Conservation (phyloP, 1,139 yeast species). For the Kurtzmaniella quercitrusa region DNA sequence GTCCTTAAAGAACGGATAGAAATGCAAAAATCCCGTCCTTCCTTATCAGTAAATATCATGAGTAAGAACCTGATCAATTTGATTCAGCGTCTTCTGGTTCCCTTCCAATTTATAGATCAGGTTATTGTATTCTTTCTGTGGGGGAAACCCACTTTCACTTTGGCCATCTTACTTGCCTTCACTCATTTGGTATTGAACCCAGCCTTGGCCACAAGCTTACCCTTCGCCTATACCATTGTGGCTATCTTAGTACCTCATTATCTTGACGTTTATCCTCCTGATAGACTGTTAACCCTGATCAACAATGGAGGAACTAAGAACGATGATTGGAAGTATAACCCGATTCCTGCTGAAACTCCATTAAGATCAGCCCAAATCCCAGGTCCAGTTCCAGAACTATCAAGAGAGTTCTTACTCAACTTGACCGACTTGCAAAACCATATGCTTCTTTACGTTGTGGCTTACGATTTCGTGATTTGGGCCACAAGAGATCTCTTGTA, state of each 20-base stretch:
- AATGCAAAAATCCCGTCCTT: slow-evolving; percentile 63
- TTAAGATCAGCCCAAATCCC: slow-evolving; percentile 49
- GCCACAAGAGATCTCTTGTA: slow-evolving; percentile 56
- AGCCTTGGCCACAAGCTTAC: slow-evolving; percentile 46
- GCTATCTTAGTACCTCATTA: slow-evolving; percentile 71
- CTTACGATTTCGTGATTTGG: slow-evolving; percentile 54
- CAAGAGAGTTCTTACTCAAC: slow-evolving; percentile 74
- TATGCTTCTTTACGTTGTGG: slow-evolving; percentile 63
- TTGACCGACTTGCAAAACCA: slow-evolving; percentile 82
- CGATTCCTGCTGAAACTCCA: slow-evolving; percentile 54
- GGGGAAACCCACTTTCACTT: slow-evolving; percentile 59
- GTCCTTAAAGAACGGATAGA: slow-evolving; percentile 46
- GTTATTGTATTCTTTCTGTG: slow-evolving; percentile 54
- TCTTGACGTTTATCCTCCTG: slow-evolving; percentile 39
- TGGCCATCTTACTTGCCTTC: slow-evolving; percentile 51
- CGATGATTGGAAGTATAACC: slow-evolving; percentile 34
- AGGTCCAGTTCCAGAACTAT: slow-evolving; percentile 73
- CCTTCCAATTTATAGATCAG: slow-evolving; percentile 59
- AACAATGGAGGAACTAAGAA: slow-evolving; percentile 8
- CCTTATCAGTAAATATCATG: slow-evolving; percentile 65
- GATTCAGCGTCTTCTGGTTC: slow-evolving; percentile 58
- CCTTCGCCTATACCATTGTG: slow-evolving; percentile 50
- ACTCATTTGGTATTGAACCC: slow-evolving; percentile 67
- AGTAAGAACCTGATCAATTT: slow-evolving; percentile 64
- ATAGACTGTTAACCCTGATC: slow-evolving; percentile 16